Base-by-base conservation (phyloP, 768 basidiomycete species). In the Russula olivacea region DNA sequence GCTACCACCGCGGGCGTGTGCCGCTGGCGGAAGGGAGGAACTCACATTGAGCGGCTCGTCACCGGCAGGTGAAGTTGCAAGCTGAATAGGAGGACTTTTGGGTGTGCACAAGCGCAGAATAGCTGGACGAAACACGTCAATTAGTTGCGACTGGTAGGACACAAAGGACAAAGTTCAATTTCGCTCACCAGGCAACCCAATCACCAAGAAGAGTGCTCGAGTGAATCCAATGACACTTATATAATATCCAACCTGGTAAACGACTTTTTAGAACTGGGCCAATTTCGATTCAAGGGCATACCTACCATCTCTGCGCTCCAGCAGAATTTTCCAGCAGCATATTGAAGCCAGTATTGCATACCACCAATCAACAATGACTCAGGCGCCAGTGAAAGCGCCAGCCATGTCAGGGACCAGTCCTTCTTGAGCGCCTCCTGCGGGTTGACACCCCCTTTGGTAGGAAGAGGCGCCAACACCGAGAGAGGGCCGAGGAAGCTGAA, bases 401-500 rank as follows among this genome's bases (percentile, higher is more conserved):
- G 43, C 5, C 85, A 72, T 5, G 79, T 76, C 67, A 93, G 69
- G 67, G 79, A 88, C 87, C 88, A 91, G 66, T 91, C 86, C 61
- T 77, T 78, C 61, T 69, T 74, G 34, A 63, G 70, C 58, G 59
- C 68, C 69, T 79, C 81, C 49, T 80, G 70, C 34, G 79, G 75
- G 59, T 78, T 80, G 15, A 57, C 28, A 47, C 57, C 56, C 59
- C 41, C 61, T 68, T 72, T 62, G 14, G 67, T 69, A 12, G 64
- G 67, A 4, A 69, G 66, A 0, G 89, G 89, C 4, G 80, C 65
- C 59, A 93, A 83, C 9, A 90, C 77, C 17, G 80, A 75, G 61
- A 98, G 79, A 8, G 93, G 93, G 54, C 78, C 81, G 55, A 95
- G 76, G 74, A 91, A 91, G 9, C 78, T 73, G 50, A 89, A 81